Evolutionary conservation across 176 grass and related monocot species (phyloP).

Genomic region (Oryza meridionalis): DNA sequence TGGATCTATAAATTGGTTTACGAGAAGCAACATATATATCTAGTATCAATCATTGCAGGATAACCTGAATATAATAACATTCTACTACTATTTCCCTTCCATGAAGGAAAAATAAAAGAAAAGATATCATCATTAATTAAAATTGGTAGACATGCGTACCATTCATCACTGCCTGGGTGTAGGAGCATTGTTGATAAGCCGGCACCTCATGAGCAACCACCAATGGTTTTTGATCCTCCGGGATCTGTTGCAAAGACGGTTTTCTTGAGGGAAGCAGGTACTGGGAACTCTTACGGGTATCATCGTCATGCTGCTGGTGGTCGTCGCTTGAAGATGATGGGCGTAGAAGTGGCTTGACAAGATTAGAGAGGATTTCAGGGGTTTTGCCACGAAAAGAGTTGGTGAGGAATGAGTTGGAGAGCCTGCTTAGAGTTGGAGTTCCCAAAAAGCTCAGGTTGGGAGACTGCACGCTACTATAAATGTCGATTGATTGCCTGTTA

Average conservation of each 20-base stretch:
- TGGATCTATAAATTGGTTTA: neutral
- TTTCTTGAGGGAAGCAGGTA: slow-evolving; percentile 67
- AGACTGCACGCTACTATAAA: slow-evolving; percentile 66
- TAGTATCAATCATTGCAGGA: neutral
- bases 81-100: neutral
- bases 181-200: slow-evolving; percentile 53
- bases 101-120: neutral
- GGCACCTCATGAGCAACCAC: slow-evolving; percentile 52
- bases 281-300: slow-evolving; percentile 70
- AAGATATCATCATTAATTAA: neutral
- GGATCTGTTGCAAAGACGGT: slow-evolving; percentile 69
- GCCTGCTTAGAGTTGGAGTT: slow-evolving; percentile 69
- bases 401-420: slow-evolving; percentile 79
- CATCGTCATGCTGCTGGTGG: slow-evolving; percentile 51
- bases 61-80: neutral
- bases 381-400: slow-evolving; percentile 74
- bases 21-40: neutral
- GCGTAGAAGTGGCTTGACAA: slow-evolving; percentile 68
- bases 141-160: slow-evolving; percentile 49
- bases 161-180: slow-evolving; percentile 67
- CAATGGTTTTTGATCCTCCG: slow-evolving; percentile 57
- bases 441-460: slow-evolving; percentile 78
- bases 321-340: slow-evolving; percentile 58
- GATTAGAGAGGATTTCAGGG: slow-evolving; percentile 58
- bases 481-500: slow-evolving; percentile 93